Base-by-base conservation (phyloP, 768 basidiomycete genomes). In the Rhizopogon sp. region DNA sequence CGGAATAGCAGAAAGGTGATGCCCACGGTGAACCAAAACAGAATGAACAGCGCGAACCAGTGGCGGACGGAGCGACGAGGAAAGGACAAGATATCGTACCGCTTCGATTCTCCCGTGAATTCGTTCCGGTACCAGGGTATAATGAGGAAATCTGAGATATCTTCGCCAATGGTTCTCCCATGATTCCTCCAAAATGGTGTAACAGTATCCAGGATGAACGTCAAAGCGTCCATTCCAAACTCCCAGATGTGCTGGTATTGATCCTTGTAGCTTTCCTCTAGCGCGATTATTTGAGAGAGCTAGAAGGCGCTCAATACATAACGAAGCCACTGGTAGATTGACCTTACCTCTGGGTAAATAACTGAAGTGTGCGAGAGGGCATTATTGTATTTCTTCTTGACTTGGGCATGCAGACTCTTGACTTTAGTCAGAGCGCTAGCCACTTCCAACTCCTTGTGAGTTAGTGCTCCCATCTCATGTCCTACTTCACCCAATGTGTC, bases 181-280 rank as follows among this genome's bases (percentile, higher is more conserved):
- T 90, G 89, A 35, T 79, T 87, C 58, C 88, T 76, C 89, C 89
- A 90, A 63, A 91, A 81, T 0, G 89, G 89, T 1, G 88, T 82
- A 13, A 90, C 83, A 2, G 82, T 84, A 62, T 90, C 88, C 43
- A 91, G 75, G 47, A 90, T 69, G 54, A 91, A 77, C 0, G 89
- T 90, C 53, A 90, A 73, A 0, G 83, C 84, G 55, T 89, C 86
- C 79, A 90, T 84, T 16, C 84, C 89, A 53, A 90, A 73, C 58
- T 90, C 88, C 88, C 88, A 91, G 51, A 91, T 68, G 58, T 88
- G 85, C 60, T 90, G 87, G 59, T 88, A 90, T 55, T 85, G 84
- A 62, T 90, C 86, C 61, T 80, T 81, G 68, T 90, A 90, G 62
- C 83, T 87, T 69, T 90, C 88, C 64, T 90, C 87, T 39, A 90